phyloP scores from a whole-genome alignment of 208 protist genomes.

The Trichomonas tenax region DNA sequence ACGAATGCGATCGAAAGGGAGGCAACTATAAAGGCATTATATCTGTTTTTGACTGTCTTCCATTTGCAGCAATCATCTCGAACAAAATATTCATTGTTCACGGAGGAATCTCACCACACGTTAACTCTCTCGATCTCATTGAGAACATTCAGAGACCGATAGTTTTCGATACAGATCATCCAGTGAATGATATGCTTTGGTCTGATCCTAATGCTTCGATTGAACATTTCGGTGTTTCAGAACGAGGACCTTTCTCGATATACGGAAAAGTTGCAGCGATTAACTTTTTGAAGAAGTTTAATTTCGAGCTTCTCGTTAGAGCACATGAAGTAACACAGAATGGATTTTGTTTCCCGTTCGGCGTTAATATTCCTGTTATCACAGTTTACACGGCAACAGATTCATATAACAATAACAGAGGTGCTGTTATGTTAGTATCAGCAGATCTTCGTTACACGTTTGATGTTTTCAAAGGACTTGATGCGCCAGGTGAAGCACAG shows the following conservation, averaged over 20 bases:
- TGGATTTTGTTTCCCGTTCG: background rate
- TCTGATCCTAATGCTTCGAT: background rate
- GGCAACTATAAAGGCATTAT: conserved; percentile 49
- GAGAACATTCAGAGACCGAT: background rate
- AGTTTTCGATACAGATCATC: background rate
- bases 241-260: background rate
- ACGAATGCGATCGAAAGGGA: conserved; percentile 63
- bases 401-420: background rate
- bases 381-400: background rate
- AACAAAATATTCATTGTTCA: conserved; percentile 23
- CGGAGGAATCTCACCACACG: background rate
- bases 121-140: background rate
- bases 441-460: background rate
- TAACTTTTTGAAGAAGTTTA: background rate
- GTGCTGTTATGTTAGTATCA: background rate
- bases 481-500: background rate
- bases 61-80: conserved; percentile 51
- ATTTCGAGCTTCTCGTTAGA: background rate
- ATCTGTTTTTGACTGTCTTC: conserved; percentile 62
- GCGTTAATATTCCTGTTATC: background rate
- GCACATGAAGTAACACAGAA: background rate
- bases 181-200: background rate
- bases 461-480: background rate
- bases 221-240: background rate
- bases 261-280: background rate